phyloP scores from a whole-genome alignment of 768 basidiomycete genomes.

The Boletus subcaerulescens region DNA sequence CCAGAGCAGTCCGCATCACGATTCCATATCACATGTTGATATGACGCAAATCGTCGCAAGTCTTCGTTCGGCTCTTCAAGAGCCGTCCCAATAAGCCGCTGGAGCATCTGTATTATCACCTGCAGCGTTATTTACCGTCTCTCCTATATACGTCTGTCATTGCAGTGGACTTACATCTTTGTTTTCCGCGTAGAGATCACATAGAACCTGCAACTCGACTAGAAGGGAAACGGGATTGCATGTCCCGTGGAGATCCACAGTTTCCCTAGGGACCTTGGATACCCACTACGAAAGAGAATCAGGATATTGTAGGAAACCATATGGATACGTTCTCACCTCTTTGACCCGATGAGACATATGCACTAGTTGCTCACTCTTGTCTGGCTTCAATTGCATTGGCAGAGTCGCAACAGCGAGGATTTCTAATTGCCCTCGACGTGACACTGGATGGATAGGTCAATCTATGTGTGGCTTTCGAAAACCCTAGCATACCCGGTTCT shows the following conservation, averaged over 20 bases:
- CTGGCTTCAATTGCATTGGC: slow-evolving; percentile 11
- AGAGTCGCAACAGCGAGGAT: slow-evolving; percentile 24
- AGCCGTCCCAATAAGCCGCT: slow-evolving; percentile 40
- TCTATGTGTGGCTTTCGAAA: no score
- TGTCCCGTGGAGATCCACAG: neutral
- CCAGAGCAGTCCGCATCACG: slow-evolving; percentile 37
- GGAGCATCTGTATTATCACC: slow-evolving; percentile 20
- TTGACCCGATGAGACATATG: slow-evolving; percentile 22
- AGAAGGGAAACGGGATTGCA: slow-evolving; percentile 25
- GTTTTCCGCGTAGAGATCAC: slow-evolving; percentile 6
- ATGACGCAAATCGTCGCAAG: slow-evolving; percentile 46
- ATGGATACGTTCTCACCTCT: slow-evolving; percentile 14
- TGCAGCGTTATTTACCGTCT: slow-evolving; percentile 2
- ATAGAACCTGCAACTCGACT: slow-evolving; percentile 25
- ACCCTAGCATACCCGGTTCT: slow-evolving; percentile 11
- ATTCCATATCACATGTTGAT: slow-evolving; percentile 60
- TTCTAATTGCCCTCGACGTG: slow-evolving; percentile 23
- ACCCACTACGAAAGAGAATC: slow-evolving; percentile 16
- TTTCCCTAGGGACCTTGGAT: slow-evolving; percentile 4
- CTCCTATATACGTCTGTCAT: neutral
- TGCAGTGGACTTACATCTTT: slow-evolving; percentile 15
- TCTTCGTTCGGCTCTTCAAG: slow-evolving; percentile 34
- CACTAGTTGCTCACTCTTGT: slow-evolving; percentile 3
- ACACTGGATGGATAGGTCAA: slow-evolving; percentile 11
- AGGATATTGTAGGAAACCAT: neutral